Evolutionary conservation across 305 asterid species (phyloP).

Genomic region (Andrographis paniculata): DNA sequence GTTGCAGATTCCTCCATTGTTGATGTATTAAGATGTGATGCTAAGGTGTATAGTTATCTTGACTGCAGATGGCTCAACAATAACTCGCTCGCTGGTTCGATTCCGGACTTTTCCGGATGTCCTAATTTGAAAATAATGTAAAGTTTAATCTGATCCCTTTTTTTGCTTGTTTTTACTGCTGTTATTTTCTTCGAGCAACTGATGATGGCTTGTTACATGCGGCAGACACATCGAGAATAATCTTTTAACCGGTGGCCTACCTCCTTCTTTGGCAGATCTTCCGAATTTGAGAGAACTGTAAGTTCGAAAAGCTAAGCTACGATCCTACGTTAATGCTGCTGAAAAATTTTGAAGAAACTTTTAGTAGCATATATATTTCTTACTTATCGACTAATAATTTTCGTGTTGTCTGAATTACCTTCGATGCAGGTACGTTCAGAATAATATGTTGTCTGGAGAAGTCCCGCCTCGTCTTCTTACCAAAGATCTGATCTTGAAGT

Average conservation of each 20-base stretch:
- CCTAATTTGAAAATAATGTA: conserved; percentile 75
- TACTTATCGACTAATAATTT: too few relatives aligned
- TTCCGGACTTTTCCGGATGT: conserved; percentile 95
- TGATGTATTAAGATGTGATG: conserved; percentile 2
- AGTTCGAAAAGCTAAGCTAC: conserved; percentile 30
- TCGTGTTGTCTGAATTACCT: conserved; percentile 3
- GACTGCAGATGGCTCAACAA: conserved; percentile 87
- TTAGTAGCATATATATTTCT: too few relatives aligned
- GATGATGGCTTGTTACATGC: conserved; percentile 21
- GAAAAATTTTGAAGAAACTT: too few relatives aligned
- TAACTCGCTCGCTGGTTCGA: conserved; percentile 66
- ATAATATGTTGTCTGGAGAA: conserved; percentile 64
- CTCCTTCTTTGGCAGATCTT: conserved; percentile 56
- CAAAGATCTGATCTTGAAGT: conserved; percentile 63
- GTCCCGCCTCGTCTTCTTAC: conserved; percentile 65
- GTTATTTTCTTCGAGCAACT: conserved; percentile 6
- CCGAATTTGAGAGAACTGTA: conserved; percentile 78
- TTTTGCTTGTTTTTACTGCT: conserved; percentile 6
- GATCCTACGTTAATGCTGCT: background rate
- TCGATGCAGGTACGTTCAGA: conserved; percentile 83
- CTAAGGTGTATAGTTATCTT: conserved; percentile 8
- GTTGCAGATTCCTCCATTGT: conserved; percentile 18
- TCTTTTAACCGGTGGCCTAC: conserved; percentile 64
- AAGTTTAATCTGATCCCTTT: conserved; percentile 15
- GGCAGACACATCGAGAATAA: conserved; percentile 88